Evolutionary conservation across 768 basidiomycete species (phyloP).

Genomic region (Podaxis mareebaensis): DNA sequence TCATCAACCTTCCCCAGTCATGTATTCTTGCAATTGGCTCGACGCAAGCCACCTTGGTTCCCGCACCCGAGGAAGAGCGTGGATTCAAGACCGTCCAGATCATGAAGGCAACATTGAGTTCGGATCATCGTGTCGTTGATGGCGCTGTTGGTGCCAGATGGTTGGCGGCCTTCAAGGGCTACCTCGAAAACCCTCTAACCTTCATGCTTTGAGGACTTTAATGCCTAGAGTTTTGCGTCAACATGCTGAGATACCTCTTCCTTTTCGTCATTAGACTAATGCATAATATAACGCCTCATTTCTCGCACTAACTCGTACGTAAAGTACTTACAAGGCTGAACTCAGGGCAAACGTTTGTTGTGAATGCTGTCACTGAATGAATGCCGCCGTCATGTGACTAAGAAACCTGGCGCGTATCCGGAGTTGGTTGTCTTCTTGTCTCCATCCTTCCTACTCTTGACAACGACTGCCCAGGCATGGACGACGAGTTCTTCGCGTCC

Average conservation of each 20-base stretch:
- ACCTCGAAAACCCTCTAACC: slow-evolving; percentile 94
- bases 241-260: slow-evolving; percentile 15
- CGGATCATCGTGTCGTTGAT: slow-evolving; percentile 95
- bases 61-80: slow-evolving; percentile 86
- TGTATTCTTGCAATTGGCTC: slow-evolving; percentile 96
- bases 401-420: slow-evolving; percentile 4
- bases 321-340: not conserved
- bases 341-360: not conserved
- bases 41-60: slow-evolving; percentile 82
- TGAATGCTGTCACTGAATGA: not conserved
- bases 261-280: slow-evolving; percentile 13
- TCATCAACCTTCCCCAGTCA: slow-evolving; percentile 98
- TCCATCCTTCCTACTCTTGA: not conserved
- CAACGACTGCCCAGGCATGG: slow-evolving; percentile 25
- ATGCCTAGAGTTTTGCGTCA: slow-evolving; percentile 14
- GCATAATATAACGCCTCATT: slow-evolving; percentile 18
- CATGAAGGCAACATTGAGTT: slow-evolving; percentile 96
- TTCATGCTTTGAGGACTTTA: slow-evolving; percentile 77
- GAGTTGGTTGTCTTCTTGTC: slow-evolving; percentile 6
- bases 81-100: slow-evolving; percentile 91
- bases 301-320: not conserved
- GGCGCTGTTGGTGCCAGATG: slow-evolving; percentile 94
- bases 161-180: slow-evolving; percentile 92
- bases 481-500: slow-evolving; percentile 32
- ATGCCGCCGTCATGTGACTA: slow-evolving; percentile 12